Conservation (phyloP, 352 stramenopile species). For the Globisporangium acanthophoron region DNA sequence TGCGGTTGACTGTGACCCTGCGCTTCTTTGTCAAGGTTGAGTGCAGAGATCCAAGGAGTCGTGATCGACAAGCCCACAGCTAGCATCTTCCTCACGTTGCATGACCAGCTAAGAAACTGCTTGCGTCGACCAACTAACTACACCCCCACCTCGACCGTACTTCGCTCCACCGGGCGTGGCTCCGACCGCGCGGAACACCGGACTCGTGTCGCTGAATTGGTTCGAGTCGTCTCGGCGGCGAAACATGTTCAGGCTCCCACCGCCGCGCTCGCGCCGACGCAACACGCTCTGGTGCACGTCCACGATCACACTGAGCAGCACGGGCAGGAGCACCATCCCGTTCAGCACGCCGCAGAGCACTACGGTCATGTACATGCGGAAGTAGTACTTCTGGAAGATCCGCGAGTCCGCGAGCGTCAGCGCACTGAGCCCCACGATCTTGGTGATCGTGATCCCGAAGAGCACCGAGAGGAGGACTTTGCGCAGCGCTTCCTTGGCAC, state of each 20-base stretch:
- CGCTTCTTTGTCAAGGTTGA: too few species aligned
- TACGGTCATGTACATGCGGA: slow-evolving; percentile 86
- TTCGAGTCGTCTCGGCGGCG: neutral
- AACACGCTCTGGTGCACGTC: slow-evolving; percentile 30
- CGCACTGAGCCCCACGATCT: slow-evolving; percentile 77
- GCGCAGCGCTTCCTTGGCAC: slow-evolving; percentile 39
- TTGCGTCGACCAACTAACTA: neutral
- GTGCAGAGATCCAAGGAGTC: too few species aligned
- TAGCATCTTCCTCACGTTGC: too few species aligned
- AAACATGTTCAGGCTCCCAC: neutral
- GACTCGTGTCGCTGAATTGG: slow-evolving; percentile 17
- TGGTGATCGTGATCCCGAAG: slow-evolving; percentile 86
- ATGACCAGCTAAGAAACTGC: too few species aligned
- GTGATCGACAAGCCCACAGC: too few species aligned
- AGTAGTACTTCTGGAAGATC: slow-evolving; percentile 90
- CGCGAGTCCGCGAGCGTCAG: slow-evolving; percentile 77
- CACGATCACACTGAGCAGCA: slow-evolving; percentile 46
- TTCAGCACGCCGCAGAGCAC: slow-evolving; percentile 80
- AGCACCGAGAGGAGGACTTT: slow-evolving; percentile 69
- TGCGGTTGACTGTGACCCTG: too few species aligned
- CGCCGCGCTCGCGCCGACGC: slow-evolving; percentile 15
- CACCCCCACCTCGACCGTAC: too few species aligned
- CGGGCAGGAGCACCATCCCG: slow-evolving; percentile 56
- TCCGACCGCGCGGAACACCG: slow-evolving; percentile 6
- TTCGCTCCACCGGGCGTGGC: neutral